Percentiles rank a stretch among this genome's conserved stretches.
These are phyloP conservation scores for Epichloe coenophiala DNA, from an alignment of 2,329 filamentous ascomycete species.

Conservation along the genomic window DNA sequence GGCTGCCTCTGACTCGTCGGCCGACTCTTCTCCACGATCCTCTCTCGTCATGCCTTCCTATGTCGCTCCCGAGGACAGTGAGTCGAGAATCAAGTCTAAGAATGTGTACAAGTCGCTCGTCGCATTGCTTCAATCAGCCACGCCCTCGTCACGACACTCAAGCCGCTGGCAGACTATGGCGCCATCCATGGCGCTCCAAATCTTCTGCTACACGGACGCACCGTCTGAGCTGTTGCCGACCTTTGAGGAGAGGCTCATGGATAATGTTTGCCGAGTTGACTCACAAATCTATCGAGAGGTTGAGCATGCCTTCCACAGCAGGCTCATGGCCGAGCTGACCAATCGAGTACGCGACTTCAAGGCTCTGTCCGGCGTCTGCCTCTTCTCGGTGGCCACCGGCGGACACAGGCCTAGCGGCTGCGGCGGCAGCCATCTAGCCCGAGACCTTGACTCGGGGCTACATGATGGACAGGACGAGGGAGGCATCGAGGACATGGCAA, in stretches of 20 bases:
- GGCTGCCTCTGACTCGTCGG: conserved; percentile 34
- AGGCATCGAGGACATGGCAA: conserved; percentile 54
- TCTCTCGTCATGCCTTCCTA: conserved; percentile 26
- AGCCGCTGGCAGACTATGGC: conserved; percentile 40
- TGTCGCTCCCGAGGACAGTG: conserved; percentile 22
- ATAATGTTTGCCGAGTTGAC: conserved; percentile 29
- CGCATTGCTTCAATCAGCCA: conserved; percentile 39
- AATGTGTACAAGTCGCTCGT: conserved; percentile 40
- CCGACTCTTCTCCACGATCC: conserved; percentile 38
- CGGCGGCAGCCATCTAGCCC: conserved; percentile 20
- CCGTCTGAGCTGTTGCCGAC: conserved; percentile 32
- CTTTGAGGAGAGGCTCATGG: conserved; percentile 36
- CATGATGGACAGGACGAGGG: conserved; percentile 37
- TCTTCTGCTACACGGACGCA: conserved; percentile 42
- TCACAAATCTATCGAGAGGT: conserved; percentile 33
- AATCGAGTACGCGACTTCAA: conserved; percentile 39
- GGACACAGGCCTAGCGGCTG: conserved; percentile 28
- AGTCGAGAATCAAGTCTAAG: conserved; percentile 29
- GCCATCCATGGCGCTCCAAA: conserved; percentile 41
- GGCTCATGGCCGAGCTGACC: conserved; percentile 34
- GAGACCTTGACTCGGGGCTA: conserved; percentile 20
- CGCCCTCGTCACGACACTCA: conserved; percentile 25
- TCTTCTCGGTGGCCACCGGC: conserved; percentile 43
- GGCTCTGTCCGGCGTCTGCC: conserved; percentile 34
- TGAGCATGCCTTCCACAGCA: conserved; percentile 35